These are phyloP conservation scores for Trichophyton mentagrophytes DNA, from an alignment of 2,329 filamentous ascomycete species.

Conservation along the genomic window DNA sequence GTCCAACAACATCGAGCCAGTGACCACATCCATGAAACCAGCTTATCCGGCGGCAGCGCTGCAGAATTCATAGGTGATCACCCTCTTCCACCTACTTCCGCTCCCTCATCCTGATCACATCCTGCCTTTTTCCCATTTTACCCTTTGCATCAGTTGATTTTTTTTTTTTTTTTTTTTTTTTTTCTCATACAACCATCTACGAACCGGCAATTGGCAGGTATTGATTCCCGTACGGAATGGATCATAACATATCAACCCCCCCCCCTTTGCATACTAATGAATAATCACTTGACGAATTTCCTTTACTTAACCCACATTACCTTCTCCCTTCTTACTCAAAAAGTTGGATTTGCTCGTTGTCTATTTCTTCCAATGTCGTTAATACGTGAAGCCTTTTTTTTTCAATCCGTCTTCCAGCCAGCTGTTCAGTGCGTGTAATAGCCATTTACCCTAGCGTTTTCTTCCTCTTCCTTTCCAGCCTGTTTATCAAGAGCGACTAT, in stretches of 20 bases:
- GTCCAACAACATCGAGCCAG: conserved; percentile 37
- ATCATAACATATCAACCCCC: conserved; percentile 12
- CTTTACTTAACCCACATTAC: not conserved
- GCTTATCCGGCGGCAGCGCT: conserved; percentile 29
- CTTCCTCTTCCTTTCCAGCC: not conserved
- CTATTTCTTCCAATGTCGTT: not conserved
- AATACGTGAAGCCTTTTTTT: not conserved
- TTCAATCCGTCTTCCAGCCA: not conserved
- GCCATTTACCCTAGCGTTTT: conserved; percentile 2
- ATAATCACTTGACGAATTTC: conserved; percentile 5
- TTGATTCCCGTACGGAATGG: conserved; percentile 8
- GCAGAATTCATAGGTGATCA: conserved; percentile 16
- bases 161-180: not conserved
- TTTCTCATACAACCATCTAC: not conserved
- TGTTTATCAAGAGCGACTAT: conserved; percentile 1
- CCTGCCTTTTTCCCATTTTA: too few species aligned
- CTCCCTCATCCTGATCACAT: not conserved
- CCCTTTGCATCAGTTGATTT: not conserved
- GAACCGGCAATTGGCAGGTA: not conserved
- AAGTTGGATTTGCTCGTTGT: conserved; percentile 3
- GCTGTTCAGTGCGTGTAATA: conserved; percentile 3
- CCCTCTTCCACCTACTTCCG: not conserved
- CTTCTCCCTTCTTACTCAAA: not conserved
- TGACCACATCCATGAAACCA: conserved; percentile 35
- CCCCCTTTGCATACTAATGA: conserved; percentile 11